phyloP scores from a whole-genome alignment of 768 basidiomycete genomes.

The Termitomyces sp. region DNA sequence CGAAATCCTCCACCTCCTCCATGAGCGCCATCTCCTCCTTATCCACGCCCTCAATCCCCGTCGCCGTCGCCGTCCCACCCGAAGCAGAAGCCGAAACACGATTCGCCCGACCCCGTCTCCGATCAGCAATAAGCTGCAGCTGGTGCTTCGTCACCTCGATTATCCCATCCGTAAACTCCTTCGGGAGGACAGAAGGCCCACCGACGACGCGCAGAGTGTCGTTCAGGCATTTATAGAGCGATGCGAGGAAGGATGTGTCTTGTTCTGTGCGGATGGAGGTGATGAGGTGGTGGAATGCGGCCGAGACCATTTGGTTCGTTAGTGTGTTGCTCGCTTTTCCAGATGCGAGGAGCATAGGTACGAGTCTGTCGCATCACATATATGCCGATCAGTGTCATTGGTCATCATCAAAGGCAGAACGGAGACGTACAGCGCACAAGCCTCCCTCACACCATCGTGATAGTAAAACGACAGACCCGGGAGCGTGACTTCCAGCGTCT shows the following conservation, averaged over 20 bases:
- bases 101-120: conserved; percentile 54
- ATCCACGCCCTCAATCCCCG: conserved; percentile 34
- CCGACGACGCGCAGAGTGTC: conserved; percentile 63
- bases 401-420: no score
- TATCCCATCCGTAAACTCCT: conserved; percentile 51
- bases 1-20: conserved; percentile 84
- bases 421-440: conserved; percentile 72
- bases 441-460: conserved; percentile 83
- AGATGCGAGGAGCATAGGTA: conserved; percentile 68
- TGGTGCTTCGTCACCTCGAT: conserved; percentile 73
- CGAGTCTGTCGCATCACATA: no score
- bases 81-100: conserved; percentile 20
- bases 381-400: no score
- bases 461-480: conserved; percentile 75
- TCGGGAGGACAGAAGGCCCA: conserved; percentile 49
- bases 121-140: conserved; percentile 65
- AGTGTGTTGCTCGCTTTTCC: conserved; percentile 67
- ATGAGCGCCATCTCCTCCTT: conserved; percentile 67
- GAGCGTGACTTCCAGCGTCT: conserved; percentile 69
- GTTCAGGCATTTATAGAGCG: conserved; percentile 68
- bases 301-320: conserved; percentile 65
- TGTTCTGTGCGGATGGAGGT: conserved; percentile 63
- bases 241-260: conserved; percentile 76
- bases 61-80: conserved; percentile 1
- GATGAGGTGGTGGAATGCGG: conserved; percentile 65